Base-by-base conservation (phyloP, 192 early-diverging fungal genomes). In the Podila epigama region DNA sequence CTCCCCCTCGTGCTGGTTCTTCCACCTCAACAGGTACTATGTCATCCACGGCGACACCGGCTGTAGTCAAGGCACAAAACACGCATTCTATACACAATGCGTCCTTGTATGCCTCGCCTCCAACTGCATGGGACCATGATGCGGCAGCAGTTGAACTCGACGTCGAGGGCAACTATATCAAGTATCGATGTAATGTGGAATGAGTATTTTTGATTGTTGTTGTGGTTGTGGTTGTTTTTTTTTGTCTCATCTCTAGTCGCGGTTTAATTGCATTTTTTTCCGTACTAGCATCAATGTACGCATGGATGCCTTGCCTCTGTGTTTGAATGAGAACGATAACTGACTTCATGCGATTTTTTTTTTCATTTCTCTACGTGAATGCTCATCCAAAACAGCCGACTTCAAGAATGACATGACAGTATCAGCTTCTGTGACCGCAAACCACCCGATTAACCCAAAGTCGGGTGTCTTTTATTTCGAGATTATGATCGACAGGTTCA, bases 321-420 rank as follows among this genome's bases (percentile, higher is more conserved):
- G 4, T 54, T 54, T n/a, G n/a, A n/a, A n/a, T n/a, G n/a, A n/a
- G n/a, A n/a, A n/a, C n/a, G n/a, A n/a, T n/a, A n/a, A n/a, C n/a
- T n/a, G n/a, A n/a, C n/a, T n/a, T n/a, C n/a, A 7, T 51, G 48
- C 32, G 2, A n/a, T 33, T 5, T 35, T 66, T 55, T 66, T 42
- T 33, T 13, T 68, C 10, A 4, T 33, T 27, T 32, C 13, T 18
- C 32, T 53, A 25, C 27, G n/a, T 29, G 51, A 31, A 4, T 1
- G 51, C 4, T 13, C 12, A 4, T 15, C 27, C 28, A 3, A 28
- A 15, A 32, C 53, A 77, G 73, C 73, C 34, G 66, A 77, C 56
- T 77, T 66, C 56, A 77, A 77, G 66, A 77, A 77, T 28, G 73
- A 77, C 36, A 75, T 75, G 72, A 68, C 60, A 15, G 66, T 77